These are phyloP conservation scores for Angomonas desouzai DNA, from an alignment of 208 protist species.

Conservation along the genomic window DNA sequence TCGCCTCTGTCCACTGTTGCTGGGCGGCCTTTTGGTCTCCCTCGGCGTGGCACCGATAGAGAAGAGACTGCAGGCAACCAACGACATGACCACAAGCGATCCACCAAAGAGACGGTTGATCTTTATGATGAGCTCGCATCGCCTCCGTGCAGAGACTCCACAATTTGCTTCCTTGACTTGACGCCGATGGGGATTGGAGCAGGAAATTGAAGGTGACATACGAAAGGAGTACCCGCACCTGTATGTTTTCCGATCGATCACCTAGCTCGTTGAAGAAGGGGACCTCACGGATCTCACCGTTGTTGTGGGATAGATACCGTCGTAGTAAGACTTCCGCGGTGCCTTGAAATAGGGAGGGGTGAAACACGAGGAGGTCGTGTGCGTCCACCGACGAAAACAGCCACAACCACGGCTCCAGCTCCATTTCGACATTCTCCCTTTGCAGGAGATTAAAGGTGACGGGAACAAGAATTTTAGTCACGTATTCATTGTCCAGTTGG, in stretches of 20 bases:
- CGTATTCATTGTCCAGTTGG: background rate
- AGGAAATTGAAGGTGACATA: background rate
- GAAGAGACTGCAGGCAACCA: background rate
- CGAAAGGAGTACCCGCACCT: background rate
- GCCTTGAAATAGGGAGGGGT: background rate
- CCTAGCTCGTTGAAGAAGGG: background rate
- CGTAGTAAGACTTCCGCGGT: background rate
- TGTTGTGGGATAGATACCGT: background rate
- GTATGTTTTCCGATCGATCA: background rate
- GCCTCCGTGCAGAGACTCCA: background rate
- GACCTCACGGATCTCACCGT: background rate
- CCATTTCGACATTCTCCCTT: background rate
- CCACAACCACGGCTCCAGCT: background rate
- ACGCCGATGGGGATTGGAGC: background rate
- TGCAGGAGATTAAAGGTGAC: background rate
- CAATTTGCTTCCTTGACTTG: background rate
- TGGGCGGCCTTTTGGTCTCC: background rate
- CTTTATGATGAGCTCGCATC: background rate
- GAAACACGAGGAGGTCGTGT: background rate
- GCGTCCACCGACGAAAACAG: background rate
- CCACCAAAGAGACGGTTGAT: background rate
- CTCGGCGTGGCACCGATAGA: background rate
- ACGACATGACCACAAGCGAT: background rate
- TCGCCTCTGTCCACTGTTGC: background rate
- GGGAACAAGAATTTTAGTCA: background rate